phyloP scores from a whole-genome alignment of 2,329 filamentous ascomycete species.

The Colletotrichum gigasporum region DNA sequence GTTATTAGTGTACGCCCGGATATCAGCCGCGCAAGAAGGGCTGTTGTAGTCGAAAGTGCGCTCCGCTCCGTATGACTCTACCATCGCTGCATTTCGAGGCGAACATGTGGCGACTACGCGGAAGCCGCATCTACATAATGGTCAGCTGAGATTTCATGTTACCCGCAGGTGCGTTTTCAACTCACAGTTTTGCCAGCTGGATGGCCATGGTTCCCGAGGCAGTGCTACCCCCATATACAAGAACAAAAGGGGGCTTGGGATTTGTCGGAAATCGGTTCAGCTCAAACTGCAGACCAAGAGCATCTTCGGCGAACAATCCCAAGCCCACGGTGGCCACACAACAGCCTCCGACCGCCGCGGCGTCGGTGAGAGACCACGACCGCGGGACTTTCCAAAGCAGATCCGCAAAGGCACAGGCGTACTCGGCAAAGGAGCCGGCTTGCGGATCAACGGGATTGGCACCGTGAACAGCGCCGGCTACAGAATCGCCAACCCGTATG shows the following conservation, averaged over 20 bases:
- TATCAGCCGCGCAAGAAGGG: slow-evolving; percentile 43
- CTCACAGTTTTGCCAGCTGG: slow-evolving; percentile 48
- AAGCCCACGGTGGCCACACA: slow-evolving; percentile 40
- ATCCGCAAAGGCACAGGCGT: slow-evolving; percentile 34
- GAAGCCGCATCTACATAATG: slow-evolving; percentile 41
- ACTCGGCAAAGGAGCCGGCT: slow-evolving; percentile 43
- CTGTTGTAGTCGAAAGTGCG: slow-evolving; percentile 55
- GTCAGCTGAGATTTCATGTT: background rate
- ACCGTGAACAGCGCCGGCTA: slow-evolving; percentile 37
- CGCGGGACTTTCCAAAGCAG: slow-evolving; percentile 38
- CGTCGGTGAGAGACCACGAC: slow-evolving; percentile 36
- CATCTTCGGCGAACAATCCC: slow-evolving; percentile 38
- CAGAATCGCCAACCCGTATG: slow-evolving; percentile 38
- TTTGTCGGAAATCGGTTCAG: slow-evolving; percentile 22
- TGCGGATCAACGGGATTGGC: slow-evolving; percentile 30
- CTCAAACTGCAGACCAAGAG: slow-evolving; percentile 35
- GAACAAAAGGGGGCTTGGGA: slow-evolving; percentile 39
- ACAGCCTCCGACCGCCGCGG: slow-evolving; percentile 35
- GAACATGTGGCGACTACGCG: slow-evolving; percentile 55
- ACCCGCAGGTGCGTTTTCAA: too few species aligned
- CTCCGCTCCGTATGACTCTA: slow-evolving; percentile 51
- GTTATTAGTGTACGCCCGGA: slow-evolving; percentile 48
- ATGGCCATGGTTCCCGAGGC: slow-evolving; percentile 53
- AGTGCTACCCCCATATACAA: slow-evolving; percentile 57
- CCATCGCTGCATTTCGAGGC: slow-evolving; percentile 50